Base-by-base conservation (phyloP, 495 filamentous ascomycete genomes). In the Aspergillus baeticus region DNA sequence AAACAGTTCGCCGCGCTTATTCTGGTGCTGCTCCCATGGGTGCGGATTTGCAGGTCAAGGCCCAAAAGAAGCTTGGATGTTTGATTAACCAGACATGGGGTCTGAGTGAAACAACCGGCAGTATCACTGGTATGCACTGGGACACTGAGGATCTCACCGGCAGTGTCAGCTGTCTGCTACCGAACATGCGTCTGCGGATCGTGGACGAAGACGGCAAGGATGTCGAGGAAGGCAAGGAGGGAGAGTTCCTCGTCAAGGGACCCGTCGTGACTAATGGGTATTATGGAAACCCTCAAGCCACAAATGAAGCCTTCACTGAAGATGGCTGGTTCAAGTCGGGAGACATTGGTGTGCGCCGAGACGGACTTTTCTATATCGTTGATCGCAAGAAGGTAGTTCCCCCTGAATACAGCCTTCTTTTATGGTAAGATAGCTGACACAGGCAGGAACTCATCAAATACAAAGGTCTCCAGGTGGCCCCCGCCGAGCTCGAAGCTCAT, bases 11-110 rank as follows among this genome's bases (percentile, higher is more conserved):
- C 13, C 49, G 57, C 15, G 51, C 60, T 17, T 62, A 85, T 68
- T 88, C 82, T 8, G 90, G 88, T 10, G 90, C 89, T 3, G 91
- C 90, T 1, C 91, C 90, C 1, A 67, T 94, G 45, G 89, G 86
- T 2, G 67, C 73, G 26, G 87, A 92, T 39, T 70, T 90, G 21
- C 79, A 81, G 35, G 69, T 90, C 26, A 49, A 45, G 31, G 55
- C 52, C 11, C 55, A 62, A 34, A 43, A 55, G 46, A 61, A 58
- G 35, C 54, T 57, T 20, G 55, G 57, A 2, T 55, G 50, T 22
- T 81, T 83, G 43, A 71, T 90, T 2, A 85, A 79, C 38, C 88
- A 91, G 63, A 88, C 85, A 1, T 91, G 87, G 83, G 88, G 88
- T 14, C 84, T 89, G 78, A 89, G 86, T 2, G 81, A 84, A 60